Base-by-base conservation (phyloP, 208 protist genomes). In the Vickermania ingenoplastis region DNA sequence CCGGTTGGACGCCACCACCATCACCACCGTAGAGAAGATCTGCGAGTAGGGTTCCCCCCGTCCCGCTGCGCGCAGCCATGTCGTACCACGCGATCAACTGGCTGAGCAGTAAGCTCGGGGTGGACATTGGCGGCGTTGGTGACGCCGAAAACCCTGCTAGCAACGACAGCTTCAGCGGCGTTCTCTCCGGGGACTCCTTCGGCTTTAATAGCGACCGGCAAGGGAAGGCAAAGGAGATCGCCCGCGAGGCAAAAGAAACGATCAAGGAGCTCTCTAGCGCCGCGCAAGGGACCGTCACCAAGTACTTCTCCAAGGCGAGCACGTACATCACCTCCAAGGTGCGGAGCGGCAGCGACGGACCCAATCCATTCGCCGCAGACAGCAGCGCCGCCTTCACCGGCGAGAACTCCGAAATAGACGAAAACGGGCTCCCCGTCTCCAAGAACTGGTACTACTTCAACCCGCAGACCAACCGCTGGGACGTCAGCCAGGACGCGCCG, bases 371-470 rank as follows among this genome's bases (percentile, higher is more conserved):
- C 23, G 7, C 22, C 5, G 41, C 50, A 29, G 58, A 61, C 51
- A 48, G 28, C 64, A 48, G 31, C 28, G 53, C 53, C n/a, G n/a
- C n/a, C n/a, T n/a, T n/a, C n/a, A n/a, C n/a, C n/a, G 73, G 65
- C 14, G 67, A 74, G 24, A 68, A 54, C 52, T 69, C 74, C 1
- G 79, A 89, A 61, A 26, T 94, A 30, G 87, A 94, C 49, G 87
- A 84, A 61, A 82, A 89, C 50, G 87, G 87, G 5, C 69, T 94
- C 17, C 87, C 87, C 3, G 59, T 91, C 22, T 75, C 77, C 7
- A 81, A 76, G 58, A 86, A 94, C 50, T 94, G 83, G 81, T 94
- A 90, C 57, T 89, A 85, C 73, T 94, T 68, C 41, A 79, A 94
- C 66, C 63, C 66, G 31, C 59, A 69, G 31, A 64, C 89, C 7